Conservation (phyloP, 2,329 filamentous ascomycete species). For the Madurella mycetomatis region DNA sequence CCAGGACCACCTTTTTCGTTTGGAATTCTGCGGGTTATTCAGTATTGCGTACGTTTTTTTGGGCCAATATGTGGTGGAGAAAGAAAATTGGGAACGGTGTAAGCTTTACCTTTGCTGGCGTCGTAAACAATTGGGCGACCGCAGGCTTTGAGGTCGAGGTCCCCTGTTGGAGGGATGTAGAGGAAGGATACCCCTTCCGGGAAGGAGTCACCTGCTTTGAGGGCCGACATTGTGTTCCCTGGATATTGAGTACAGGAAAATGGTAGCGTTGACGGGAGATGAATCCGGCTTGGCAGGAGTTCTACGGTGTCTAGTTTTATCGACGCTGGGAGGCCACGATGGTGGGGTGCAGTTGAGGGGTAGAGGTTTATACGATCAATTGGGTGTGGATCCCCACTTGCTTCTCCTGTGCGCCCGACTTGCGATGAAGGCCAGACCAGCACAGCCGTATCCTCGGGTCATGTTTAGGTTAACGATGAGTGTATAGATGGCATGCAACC, state of each 20-base stretch:
- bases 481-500: no score
- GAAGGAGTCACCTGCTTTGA: constrained; percentile 80
- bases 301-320: neutral
- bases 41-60: neutral
- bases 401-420: no score
- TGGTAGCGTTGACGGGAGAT: neutral
- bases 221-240: constrained; percentile 46
- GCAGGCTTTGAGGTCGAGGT: constrained; percentile 68
- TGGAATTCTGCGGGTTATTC: constrained; percentile 46
- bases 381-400: no score
- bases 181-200: constrained; percentile 76
- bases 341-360: constrained; percentile 7
- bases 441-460: no score
- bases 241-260: neutral
- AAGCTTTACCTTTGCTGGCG: constrained; percentile 62
- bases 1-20: constrained; percentile 53
- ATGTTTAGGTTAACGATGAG: no score
- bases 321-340: neutral
- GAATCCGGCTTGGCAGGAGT: neutral
- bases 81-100: neutral
- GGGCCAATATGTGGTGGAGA: neutral
- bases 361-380: neutral
- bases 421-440: no score
- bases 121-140: constrained; percentile 74
- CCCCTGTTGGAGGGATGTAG: constrained; percentile 72